Evolutionary conservation across 1,284 basidiomycete species (phyloP).

Genomic region (Ganoderma sinense): DNA sequence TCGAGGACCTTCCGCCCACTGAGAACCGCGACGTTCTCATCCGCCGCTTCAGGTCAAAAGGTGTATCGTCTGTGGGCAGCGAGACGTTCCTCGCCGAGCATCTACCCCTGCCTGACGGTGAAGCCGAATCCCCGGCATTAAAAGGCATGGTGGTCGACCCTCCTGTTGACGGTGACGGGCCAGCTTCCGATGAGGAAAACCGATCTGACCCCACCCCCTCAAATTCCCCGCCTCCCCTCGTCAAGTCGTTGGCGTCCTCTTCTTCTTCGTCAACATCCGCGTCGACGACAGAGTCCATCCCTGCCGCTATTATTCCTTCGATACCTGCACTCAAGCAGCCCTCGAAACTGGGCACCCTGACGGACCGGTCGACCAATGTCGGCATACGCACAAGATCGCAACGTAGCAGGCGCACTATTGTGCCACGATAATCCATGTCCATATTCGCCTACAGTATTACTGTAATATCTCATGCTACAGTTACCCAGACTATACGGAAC

Average conservation of each 20-base stretch:
- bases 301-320: slow-evolving; percentile 23
- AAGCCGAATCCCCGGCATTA: slow-evolving; percentile 18
- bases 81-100: slow-evolving; percentile 46
- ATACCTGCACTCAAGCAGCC: slow-evolving; percentile 31
- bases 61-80: slow-evolving; percentile 39
- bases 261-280: slow-evolving; percentile 46
- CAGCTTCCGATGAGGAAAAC: slow-evolving; percentile 34
- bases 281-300: slow-evolving; percentile 24
- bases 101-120: slow-evolving; percentile 33
- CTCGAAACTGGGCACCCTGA: slow-evolving; percentile 42
- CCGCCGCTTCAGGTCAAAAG: slow-evolving; percentile 52
- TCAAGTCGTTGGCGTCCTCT: slow-evolving; percentile 40
- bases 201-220: slow-evolving; percentile 24
- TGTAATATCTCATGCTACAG: background rate
- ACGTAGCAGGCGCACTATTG: slow-evolving; percentile 29
- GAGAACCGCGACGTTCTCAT: slow-evolving; percentile 65
- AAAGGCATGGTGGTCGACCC: slow-evolving; percentile 30
- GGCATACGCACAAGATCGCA: slow-evolving; percentile 25
- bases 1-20: slow-evolving; percentile 75
- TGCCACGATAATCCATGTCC: slow-evolving; percentile 26
- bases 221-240: slow-evolving; percentile 21
- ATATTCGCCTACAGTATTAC: background rate
- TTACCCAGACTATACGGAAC: background rate
- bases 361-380: slow-evolving; percentile 45
- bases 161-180: slow-evolving; percentile 25